Conservation (phyloP, 306 rosid genomes). For the Vigna nakashimae region DNA sequence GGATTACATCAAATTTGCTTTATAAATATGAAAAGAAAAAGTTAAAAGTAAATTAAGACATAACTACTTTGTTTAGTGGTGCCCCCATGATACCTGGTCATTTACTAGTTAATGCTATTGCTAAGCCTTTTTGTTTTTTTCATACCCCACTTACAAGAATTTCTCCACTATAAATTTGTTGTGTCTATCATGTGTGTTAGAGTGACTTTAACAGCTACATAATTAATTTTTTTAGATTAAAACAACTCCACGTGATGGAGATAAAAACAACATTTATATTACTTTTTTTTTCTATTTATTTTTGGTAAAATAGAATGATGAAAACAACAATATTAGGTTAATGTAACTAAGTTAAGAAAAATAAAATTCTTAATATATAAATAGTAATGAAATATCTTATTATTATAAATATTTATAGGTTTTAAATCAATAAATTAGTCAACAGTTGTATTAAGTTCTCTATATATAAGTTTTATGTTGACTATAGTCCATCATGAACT, state of each 20-base stretch:
- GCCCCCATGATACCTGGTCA: constrained; percentile 23
- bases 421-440: too few species aligned
- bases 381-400: too few species aligned
- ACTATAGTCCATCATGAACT: too few species aligned
- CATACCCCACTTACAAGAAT: constrained; percentile 14
- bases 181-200: constrained; percentile 24
- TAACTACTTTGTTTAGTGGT: constrained; percentile 46
- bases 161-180: neutral
- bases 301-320: too few species aligned
- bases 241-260: neutral
- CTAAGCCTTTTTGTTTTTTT: constrained; percentile 28
- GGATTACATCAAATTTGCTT: constrained; percentile 45
- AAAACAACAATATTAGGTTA: too few species aligned
- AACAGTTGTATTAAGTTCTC: too few species aligned
- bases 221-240: neutral
- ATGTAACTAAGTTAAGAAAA: too few species aligned
- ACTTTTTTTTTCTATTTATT: too few species aligned
- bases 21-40: constrained; percentile 33
- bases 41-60: constrained; percentile 32
- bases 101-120: constrained; percentile 39
- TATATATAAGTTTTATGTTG: too few species aligned
- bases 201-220: neutral
- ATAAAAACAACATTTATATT: neutral
- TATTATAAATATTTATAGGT: too few species aligned
- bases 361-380: too few species aligned